Evolutionary conservation across 1,284 basidiomycete species (phyloP), one percentile per base, ranked within the genome.

Genomic region (Amylostereum chailletii): DNA sequence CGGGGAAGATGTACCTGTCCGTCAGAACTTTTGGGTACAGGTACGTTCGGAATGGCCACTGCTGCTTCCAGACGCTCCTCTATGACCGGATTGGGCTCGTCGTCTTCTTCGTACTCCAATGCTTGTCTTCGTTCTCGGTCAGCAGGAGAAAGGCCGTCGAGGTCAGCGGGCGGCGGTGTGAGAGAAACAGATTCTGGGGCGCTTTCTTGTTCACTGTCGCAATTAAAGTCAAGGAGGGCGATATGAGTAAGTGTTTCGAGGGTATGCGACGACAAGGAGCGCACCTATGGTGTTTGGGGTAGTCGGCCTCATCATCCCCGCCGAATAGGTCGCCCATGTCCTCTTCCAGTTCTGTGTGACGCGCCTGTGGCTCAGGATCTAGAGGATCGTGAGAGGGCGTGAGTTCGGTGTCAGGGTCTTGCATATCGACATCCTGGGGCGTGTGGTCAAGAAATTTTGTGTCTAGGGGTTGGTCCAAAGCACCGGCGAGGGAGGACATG

Each of bases 41-140:
- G 86, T 4, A 90, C 72, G 60, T 90, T 91, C 39, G 86, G 86
- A 57, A 92, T 83, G 34, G 77, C 71, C 39, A 89, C 81, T 47
- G 81, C 71, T 8, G 86, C 88, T 58, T 89, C 86, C 48, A 80
- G 76, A 38, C 80, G 67, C 56, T 70, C 63, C 33, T 75, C 75
- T 5, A 76, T 65, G 5, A 74, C 68, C 30, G 76, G 71, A 43
- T 27, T 31, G 9, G 42, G 42, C 30, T 43, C 42, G 10, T 89
- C 86, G 34, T 87, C 85, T 64, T 93, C 90, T 56, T 76, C 81
- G 60, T 93, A 93, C 65, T 93, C 90, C 57, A 92, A 65, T 2
- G 77, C 79, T 55, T 77, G 76, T 53, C 88, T 74, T 42, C 74
- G 76, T 55, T 19, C 19, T 19, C 19, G 19, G 19, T 19, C 19